These are phyloP conservation scores for Salicornia ramosissima DNA, from an alignment of 148 eudicot species.

Conservation along the genomic window DNA sequence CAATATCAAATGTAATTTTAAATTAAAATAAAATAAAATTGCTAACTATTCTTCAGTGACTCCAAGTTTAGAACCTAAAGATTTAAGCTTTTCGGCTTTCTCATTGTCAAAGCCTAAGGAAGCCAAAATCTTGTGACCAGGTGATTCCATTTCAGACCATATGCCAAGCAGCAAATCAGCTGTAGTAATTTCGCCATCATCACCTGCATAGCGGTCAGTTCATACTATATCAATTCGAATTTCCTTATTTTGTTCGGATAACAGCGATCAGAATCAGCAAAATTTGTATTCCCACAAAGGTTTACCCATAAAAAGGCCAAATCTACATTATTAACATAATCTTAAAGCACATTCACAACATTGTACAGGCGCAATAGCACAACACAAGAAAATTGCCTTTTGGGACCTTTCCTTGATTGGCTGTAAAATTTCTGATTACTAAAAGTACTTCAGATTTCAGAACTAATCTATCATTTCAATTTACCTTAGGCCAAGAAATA, in stretches of 20 bases:
- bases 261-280: not conserved
- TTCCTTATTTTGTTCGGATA: not conserved
- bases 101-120: conserved; percentile 63
- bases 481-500: too few relatives aligned
- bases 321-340: not conserved
- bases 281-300: not conserved
- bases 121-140: conserved; percentile 66
- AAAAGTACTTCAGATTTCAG: too few relatives aligned
- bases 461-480: too few relatives aligned
- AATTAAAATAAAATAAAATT: too few relatives aligned
- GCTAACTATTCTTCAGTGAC: conserved; percentile 31
- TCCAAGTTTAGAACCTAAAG: conserved; percentile 52
- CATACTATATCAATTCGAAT: not conserved
- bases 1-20: not conserved
- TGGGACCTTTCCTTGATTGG: not conserved
- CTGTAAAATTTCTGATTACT: not conserved
- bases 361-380: not conserved
- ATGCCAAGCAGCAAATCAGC: conserved; percentile 65
- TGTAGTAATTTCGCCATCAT: conserved; percentile 53
- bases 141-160: conserved; percentile 61
- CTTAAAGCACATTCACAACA: not conserved
- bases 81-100: conserved; percentile 47
- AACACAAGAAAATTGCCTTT: not conserved
- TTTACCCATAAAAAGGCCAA: not conserved
- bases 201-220: conserved; percentile 37